Percentiles rank a stretch among this genome's conserved stretches.
phyloP scores from a whole-genome alignment of 2,329 filamentous ascomycete species.

The Didymella pomorum region DNA sequence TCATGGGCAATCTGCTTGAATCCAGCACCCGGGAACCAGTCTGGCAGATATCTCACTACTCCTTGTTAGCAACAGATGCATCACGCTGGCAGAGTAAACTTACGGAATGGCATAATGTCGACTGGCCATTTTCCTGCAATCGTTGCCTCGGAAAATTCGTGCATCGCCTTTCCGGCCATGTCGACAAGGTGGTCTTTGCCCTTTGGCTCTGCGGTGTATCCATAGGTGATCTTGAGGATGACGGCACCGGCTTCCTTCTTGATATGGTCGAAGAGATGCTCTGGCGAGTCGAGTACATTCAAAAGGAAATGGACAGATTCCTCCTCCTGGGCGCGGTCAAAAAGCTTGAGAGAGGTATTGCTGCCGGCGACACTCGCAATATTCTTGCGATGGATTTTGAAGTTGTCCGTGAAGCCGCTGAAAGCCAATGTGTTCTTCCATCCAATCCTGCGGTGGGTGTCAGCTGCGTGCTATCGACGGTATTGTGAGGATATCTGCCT shows the following conservation, averaged over 20 bases:
- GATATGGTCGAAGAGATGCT: slow-evolving; percentile 39
- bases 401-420: slow-evolving; percentile 31
- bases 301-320: slow-evolving; percentile 41
- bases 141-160: slow-evolving; percentile 51
- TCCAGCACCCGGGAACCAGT: slow-evolving; percentile 57
- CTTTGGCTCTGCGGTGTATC: slow-evolving; percentile 56
- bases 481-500: neutral
- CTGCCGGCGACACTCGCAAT: slow-evolving; percentile 39
- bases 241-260: slow-evolving; percentile 39
- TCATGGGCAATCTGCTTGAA: slow-evolving; percentile 55
- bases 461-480: neutral
- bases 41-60: slow-evolving; percentile 52
- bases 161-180: slow-evolving; percentile 53
- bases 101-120: slow-evolving; percentile 56
- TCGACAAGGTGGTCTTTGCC: slow-evolving; percentile 55
- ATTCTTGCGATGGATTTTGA: slow-evolving; percentile 38
- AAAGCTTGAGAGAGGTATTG: slow-evolving; percentile 30
- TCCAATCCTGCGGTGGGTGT: slow-evolving; percentile 29
- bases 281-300: slow-evolving; percentile 33
- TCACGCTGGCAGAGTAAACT: slow-evolving; percentile 13
- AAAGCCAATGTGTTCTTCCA: slow-evolving; percentile 37
- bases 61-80: neutral
- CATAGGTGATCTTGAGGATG: slow-evolving; percentile 45
- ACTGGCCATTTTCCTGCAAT: slow-evolving; percentile 57
- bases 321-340: slow-evolving; percentile 41